Evolutionary conservation across 805 yeast genomes (phyloP), one percentile per base, ranked within the genome.

Genomic region (Maudiozyma bulderi): DNA sequence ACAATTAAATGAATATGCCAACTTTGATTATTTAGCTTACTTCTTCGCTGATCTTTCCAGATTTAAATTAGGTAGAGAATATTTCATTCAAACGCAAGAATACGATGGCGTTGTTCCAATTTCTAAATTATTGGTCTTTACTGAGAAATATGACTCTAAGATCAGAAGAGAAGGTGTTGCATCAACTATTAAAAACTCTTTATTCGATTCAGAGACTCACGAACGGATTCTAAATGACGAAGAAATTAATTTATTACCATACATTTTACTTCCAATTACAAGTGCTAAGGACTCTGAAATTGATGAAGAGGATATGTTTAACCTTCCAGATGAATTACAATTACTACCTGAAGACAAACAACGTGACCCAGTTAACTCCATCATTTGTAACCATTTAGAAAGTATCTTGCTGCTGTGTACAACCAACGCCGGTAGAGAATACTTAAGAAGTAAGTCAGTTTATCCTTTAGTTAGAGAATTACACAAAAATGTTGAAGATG

Each of bases 161-260:
- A 78, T 80, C 29, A 81, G 98, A 69, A 77, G 98, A 67, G 90
- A 85, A 62, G 97, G 96, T 60, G 90, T 87, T 38, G 95, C 95
- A 1, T 84, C 95, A 5, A 85, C 96, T 1, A 86, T 93, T 57
- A 91, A 93, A 65, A 91, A 91, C 67, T 78, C 91, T 0, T 70
- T 91, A 45, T 91, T 91, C 60, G 96, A 90, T 61, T 72, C 86
- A 1, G 78, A 80, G 40, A 66, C 77, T 35, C 98, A 91, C 62
- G 67, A 68, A 57, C 65, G 62, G 28, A 70, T 91, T 42, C 64
- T 88, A 40, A 72, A 70, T 5, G 84, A 85, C 57, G 79, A 74
- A 37, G 67, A 73, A 8, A 80, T 87, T 50, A 87, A 90, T 56
- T 58, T 91, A 38, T 73, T 93, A 59, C 95, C 96, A 5, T 86